phyloP scores from a whole-genome alignment of 148 eudicot species.

The Nepenthes gracilis region DNA sequence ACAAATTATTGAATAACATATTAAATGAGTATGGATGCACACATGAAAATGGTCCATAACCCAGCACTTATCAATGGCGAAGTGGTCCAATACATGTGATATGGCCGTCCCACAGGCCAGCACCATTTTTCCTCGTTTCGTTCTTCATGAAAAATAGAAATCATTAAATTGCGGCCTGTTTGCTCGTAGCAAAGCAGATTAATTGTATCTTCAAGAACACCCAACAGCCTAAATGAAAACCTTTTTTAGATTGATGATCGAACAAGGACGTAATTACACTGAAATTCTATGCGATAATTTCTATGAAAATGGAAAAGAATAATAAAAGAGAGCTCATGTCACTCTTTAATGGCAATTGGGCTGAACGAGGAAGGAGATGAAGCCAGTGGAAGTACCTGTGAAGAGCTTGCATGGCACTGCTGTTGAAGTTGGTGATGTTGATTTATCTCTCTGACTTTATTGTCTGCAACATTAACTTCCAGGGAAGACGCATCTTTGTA shows the following conservation, averaged over 20 bases:
- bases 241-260: constrained; percentile 3
- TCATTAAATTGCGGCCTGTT: too few species aligned
- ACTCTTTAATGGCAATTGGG: neutral
- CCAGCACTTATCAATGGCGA: too few species aligned
- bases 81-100: too few species aligned
- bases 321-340: neutral
- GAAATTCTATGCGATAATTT: neutral
- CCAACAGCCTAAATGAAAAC: constrained; percentile 2
- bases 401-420: constrained; percentile 18
- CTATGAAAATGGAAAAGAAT: neutral
- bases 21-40: too few species aligned
- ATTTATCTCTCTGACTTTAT: constrained; percentile 11
- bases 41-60: too few species aligned
- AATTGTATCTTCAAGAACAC: too few species aligned
- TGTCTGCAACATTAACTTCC: constrained; percentile 20
- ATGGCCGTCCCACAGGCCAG: too few species aligned
- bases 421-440: constrained; percentile 3
- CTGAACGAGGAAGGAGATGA: constrained; percentile 32
- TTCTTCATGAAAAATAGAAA: too few species aligned
- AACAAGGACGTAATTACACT: constrained; percentile 17
- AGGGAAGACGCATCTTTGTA: constrained; percentile 23
- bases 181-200: too few species aligned
- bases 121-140: too few species aligned
- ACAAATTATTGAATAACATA: too few species aligned
- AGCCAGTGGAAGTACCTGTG: constrained; percentile 73